phyloP scores from a whole-genome alignment of 75 land plant species.

The Larix kaempferi region DNA sequence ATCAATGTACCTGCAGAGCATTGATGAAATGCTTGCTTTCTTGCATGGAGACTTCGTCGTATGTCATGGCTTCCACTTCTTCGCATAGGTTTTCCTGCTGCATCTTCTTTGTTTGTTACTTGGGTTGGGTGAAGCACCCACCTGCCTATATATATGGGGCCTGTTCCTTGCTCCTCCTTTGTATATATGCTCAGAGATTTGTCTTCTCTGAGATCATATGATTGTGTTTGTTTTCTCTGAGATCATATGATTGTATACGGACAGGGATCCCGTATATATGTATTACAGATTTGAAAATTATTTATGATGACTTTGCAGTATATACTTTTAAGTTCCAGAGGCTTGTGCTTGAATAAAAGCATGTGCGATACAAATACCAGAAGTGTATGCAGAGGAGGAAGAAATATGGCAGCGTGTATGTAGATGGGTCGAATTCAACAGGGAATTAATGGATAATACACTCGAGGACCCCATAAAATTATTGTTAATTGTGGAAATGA shows the following conservation, averaged over 20 bases:
- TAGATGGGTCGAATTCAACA: background rate
- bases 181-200: background rate
- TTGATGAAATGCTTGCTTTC: conserved; percentile 79
- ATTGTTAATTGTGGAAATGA: background rate
- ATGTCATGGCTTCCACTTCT: conserved; percentile 62
- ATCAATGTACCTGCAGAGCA: conserved; percentile 54
- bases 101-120: conserved; percentile 2
- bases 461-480: background rate
- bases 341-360: no score
- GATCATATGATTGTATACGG: conserved; percentile 8
- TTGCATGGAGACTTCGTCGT: conserved; percentile 91
- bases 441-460: background rate
- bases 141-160: background rate
- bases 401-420: background rate
- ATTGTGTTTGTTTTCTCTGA: conserved; percentile 2
- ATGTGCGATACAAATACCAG: background rate
- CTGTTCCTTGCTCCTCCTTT: background rate
- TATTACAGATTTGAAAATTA: background rate
- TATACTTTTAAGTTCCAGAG: background rate
- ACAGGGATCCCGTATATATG: background rate
- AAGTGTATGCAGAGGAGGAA: background rate
- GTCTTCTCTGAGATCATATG: conserved; percentile 1
- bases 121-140: background rate
- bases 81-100: conserved; percentile 7
- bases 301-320: background rate